Conservation (phyloP, 1,139 yeast species). For the Taphrina betulina region DNA sequence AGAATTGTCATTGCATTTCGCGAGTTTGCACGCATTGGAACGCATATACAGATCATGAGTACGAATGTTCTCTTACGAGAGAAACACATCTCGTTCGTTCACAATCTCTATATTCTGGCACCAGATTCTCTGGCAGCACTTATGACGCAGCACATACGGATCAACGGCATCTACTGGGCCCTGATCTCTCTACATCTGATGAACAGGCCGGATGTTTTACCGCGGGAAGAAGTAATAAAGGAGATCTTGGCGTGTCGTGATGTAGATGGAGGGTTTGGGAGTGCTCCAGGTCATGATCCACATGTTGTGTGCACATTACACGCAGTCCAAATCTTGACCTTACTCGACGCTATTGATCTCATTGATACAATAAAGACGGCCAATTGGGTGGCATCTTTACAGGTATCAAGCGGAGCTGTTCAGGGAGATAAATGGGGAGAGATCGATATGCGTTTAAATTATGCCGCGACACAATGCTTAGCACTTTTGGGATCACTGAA, state of each 20-base stretch:
- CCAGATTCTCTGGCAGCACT: constrained; percentile 71
- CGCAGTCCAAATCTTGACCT: constrained; percentile 73
- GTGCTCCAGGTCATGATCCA: constrained; percentile 85
- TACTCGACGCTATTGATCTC: constrained; percentile 59
- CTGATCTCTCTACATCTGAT: constrained; percentile 69
- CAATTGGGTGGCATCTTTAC: constrained; percentile 57
- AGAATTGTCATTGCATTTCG: too few relatives aligned
- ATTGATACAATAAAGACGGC: constrained; percentile 47
- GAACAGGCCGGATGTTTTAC: constrained; percentile 58
- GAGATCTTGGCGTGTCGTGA: constrained; percentile 68
- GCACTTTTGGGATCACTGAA: constrained; percentile 66
- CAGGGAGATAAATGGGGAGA: constrained; percentile 87
- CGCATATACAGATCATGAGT: too few relatives aligned
- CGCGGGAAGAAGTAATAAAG: constrained; percentile 58
- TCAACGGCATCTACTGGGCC: constrained; percentile 97
- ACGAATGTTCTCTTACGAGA: constrained; percentile 5
- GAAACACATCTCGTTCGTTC: constrained; percentile 21
- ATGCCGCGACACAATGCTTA: constrained; percentile 73
- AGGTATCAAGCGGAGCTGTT: constrained; percentile 57
- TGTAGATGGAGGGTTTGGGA: constrained; percentile 76
- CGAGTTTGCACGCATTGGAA: too few relatives aligned
- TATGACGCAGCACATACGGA: constrained; percentile 82
- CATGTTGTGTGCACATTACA: constrained; percentile 85
- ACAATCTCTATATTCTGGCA: constrained; percentile 8
- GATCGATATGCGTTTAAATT: constrained; percentile 85